A percentile compares a stretch with the other conserved stretches of the same genome.
These are phyloP conservation scores for Arxiozyma slooffiae DNA, from an alignment of 1,139 yeast species.

Conservation along the genomic window DNA sequence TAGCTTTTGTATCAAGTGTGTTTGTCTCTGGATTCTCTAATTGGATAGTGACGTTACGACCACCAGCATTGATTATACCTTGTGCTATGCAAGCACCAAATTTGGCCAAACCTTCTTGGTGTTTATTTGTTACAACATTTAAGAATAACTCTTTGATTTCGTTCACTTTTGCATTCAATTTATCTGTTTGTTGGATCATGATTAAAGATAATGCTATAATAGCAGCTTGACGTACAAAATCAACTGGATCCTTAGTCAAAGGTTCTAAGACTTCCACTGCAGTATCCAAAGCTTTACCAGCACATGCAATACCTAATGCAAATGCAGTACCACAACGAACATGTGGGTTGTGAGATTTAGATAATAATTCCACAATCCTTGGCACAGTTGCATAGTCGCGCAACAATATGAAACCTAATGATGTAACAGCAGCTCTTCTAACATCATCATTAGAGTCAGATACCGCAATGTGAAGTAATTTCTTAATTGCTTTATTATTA, in stretches of 20 bases:
- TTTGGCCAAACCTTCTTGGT: conserved; percentile 93
- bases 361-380: conserved; percentile 81
- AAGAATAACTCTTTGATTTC: conserved; percentile 67
- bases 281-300: conserved; percentile 81
- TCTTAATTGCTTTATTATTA: conserved; percentile 75
- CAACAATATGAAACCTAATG: conserved; percentile 84
- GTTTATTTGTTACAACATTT: conserved; percentile 70
- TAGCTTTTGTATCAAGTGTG: conserved; percentile 79
- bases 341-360: conserved; percentile 95
- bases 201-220: conserved; percentile 88
- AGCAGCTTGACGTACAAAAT: conserved; percentile 97
- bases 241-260: conserved; percentile 85
- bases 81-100: conserved; percentile 96
- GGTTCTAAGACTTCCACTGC: conserved; percentile 93
- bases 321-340: conserved; percentile 97
- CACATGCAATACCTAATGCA: conserved; percentile 95
- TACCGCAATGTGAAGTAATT: conserved; percentile 83
- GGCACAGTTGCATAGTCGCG: conserved; percentile 93
- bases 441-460: conserved; percentile 96
- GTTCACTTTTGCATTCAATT: conserved; percentile 68
- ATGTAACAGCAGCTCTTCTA: conserved; percentile 89
- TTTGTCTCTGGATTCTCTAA: conserved; percentile 87
- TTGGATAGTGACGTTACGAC: conserved; percentile 91
- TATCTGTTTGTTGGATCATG: conserved; percentile 86
- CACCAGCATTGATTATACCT: conserved; percentile 98